Evolutionary conservation across 495 filamentous ascomycete species (phyloP).

Genomic region (Aspergillus wentii): DNA sequence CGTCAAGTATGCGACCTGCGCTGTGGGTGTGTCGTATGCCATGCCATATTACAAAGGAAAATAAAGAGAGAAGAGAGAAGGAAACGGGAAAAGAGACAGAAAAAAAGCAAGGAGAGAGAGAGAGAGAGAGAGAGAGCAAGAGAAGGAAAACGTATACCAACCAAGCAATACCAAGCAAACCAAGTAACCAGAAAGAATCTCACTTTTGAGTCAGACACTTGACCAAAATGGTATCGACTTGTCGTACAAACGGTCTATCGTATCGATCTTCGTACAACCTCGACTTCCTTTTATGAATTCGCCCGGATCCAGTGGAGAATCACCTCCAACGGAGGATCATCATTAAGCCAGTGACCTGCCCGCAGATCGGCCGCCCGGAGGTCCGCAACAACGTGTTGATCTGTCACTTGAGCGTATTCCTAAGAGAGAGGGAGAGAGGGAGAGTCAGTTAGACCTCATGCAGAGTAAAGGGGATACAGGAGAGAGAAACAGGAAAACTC

Average conservation of each 20-base stretch:
- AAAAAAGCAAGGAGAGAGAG: no score
- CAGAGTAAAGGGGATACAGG: not conserved
- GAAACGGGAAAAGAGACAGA: no score
- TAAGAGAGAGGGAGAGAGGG: slow-evolving; percentile 24
- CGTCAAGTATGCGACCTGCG: no score
- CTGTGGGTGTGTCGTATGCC: no score
- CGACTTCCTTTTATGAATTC: slow-evolving; percentile 30
- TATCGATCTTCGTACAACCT: no score
- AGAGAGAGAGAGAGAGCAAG: no score
- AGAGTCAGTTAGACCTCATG: not conserved
- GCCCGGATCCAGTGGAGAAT: slow-evolving; percentile 42
- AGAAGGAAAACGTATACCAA: no score
- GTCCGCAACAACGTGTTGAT: slow-evolving; percentile 60
- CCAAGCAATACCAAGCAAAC: no score
- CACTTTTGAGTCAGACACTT: no score
- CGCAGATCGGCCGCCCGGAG: slow-evolving; percentile 58
- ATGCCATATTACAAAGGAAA: not conserved
- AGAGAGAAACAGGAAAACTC: slow-evolving; percentile 21
- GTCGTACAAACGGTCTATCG: no score
- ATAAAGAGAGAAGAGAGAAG: not conserved
- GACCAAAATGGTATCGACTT: no score
- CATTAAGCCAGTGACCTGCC: slow-evolving; percentile 68
- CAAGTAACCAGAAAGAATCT: no score
- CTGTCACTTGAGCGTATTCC: slow-evolving; percentile 65
- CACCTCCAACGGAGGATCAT: slow-evolving; percentile 55